These are phyloP conservation scores for Coriaria nepalensis DNA, from an alignment of 306 rosid species.

Conservation along the genomic window DNA sequence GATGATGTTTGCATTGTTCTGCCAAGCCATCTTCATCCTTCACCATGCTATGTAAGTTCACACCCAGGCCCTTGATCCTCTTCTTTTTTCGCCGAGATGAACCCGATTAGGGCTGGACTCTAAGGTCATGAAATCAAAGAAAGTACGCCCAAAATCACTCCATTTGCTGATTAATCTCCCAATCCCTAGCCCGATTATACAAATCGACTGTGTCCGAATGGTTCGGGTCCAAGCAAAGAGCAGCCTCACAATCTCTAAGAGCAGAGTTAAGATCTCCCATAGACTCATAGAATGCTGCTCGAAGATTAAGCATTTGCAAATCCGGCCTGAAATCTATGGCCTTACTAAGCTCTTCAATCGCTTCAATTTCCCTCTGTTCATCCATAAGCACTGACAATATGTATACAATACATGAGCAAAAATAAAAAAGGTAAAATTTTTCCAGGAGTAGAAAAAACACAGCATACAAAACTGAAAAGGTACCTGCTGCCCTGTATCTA, in stretches of 20 bases:
- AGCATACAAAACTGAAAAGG: neutral
- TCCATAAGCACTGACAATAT: conserved; percentile 64
- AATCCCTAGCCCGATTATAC: conserved; percentile 12
- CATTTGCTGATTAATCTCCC: neutral
- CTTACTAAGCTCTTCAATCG: conserved; percentile 60
- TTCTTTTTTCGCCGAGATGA: too few species aligned
- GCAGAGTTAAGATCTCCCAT: conserved; percentile 43
- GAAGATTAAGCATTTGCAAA: conserved; percentile 67
- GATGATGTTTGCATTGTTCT: too few species aligned
- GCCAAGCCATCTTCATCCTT: too few species aligned
- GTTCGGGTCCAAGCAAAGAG: conserved; percentile 69
- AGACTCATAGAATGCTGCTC: conserved; percentile 83
- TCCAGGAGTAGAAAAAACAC: conserved; percentile 2
- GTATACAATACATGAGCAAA: conserved; percentile 2
- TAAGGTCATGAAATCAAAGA: too few species aligned
- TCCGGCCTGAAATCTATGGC: conserved; percentile 73
- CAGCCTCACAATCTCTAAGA: conserved; percentile 66
- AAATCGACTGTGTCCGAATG: conserved; percentile 53
- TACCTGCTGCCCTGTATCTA: conserved; percentile 96
- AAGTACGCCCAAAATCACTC: neutral
- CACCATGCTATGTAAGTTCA: too few species aligned
- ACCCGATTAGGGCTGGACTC: too few species aligned
- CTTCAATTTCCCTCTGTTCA: conserved; percentile 79
- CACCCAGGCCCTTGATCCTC: too few species aligned
- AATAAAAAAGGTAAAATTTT: neutral